Conservation (phyloP, 768 basidiomycete genomes). For the Tricholoma terreum region DNA sequence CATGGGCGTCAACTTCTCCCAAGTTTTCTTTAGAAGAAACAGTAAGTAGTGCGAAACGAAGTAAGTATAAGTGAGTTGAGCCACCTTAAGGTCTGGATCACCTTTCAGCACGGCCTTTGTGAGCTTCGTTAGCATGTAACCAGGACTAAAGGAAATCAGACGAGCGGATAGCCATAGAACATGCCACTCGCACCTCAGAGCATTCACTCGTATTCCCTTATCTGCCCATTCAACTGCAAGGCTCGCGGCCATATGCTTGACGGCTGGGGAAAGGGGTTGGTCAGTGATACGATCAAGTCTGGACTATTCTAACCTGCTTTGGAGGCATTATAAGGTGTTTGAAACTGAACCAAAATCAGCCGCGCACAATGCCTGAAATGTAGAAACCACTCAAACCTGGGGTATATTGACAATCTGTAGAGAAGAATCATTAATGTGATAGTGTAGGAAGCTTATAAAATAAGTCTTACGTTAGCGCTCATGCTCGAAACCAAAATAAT, state of each 20-base stretch:
- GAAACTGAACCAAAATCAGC: constrained; percentile 45
- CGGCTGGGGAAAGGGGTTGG: constrained; percentile 45
- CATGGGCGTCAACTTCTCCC: constrained; percentile 85
- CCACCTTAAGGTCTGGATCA: constrained; percentile 72
- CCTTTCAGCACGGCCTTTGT: constrained; percentile 79
- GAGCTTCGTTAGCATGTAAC: constrained; percentile 92
- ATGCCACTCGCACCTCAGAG: constrained; percentile 51
- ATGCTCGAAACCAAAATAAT: constrained; percentile 89
- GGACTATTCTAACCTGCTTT: constrained; percentile 66
- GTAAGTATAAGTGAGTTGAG: constrained; percentile 8
- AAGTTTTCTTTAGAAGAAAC: constrained; percentile 56
- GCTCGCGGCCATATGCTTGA: constrained; percentile 90
- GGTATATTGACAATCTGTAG: constrained; percentile 82
- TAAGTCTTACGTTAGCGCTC: constrained; percentile 72
- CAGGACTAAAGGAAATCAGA: constrained; percentile 51
- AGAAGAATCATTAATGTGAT: neutral
- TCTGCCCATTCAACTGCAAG: constrained; percentile 97
- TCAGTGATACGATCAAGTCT: neutral
- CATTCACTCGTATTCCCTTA: constrained; percentile 82
- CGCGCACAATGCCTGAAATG: neutral
- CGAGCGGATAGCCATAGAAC: neutral
- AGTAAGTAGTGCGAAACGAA: constrained; percentile 3
- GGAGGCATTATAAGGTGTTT: constrained; percentile 95
- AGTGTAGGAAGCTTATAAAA: neutral
- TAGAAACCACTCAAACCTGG: constrained; percentile 47